Evolutionary conservation across 208 protist genomes (phyloP), one percentile per base, ranked within the genome.

Genomic region (Trypanosoma congolense): DNA sequence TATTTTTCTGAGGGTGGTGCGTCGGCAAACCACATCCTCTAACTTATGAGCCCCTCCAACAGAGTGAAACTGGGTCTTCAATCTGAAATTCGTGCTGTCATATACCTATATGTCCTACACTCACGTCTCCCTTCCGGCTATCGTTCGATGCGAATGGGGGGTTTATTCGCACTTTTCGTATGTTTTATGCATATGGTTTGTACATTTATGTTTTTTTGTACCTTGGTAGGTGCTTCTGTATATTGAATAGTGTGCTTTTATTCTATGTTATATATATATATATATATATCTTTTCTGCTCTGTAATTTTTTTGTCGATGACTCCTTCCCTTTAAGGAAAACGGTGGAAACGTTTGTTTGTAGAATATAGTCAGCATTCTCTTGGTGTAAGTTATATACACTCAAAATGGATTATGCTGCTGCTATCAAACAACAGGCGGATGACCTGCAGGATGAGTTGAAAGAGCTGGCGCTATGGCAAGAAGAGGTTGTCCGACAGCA

Each of bases 401-500:
- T n/a, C 35, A 40, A 46, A 46, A 66, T 68, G 65, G 58, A 73
- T 56, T 52, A 67, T 33, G 62, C 54, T 16, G 70, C 80, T 40
- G 65, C 74, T 25, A 92, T 96, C 52, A 75, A 73, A 48, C 83
- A 89, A 51, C 83, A 92, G 65, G 77, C 83, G 1, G 85, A 93
- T 21, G 86, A 96, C 63, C 65, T 93, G n/a, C 66, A 82, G 3
- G 81, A 93, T 35, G 86, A 91, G 70, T 61, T 92, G 36, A 92
- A 87, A 46, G 82, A 90, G 9, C 61, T 93, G 26, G 73, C 86
- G 45, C 54, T 75, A 57, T 93, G 87, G 87, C 77, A 93, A 52
- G 74, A 90, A 8, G 63, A 79, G 29, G 60, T 93, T 44, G 49
- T 51, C 4, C 56, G 71, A 26, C 46, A 69, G 26, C 73, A 79